Conservation (phyloP, 352 stramenopile genomes). For the Phytophthora pinifolia region DNA sequence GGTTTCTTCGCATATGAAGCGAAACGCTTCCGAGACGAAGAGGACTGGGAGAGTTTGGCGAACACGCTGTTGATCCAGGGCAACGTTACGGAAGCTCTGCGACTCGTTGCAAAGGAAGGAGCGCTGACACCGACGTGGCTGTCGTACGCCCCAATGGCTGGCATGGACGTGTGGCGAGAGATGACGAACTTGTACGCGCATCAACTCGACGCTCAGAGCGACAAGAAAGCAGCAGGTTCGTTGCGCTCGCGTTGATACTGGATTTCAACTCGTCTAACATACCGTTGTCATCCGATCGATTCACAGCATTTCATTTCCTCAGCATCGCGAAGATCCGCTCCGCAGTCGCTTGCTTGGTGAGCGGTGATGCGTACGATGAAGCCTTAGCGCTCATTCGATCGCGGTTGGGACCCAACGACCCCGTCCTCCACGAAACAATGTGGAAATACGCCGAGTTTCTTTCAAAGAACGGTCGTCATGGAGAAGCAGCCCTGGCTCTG, state of each 20-base stretch:
- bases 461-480: conserved; percentile 28
- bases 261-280: conserved; percentile 5
- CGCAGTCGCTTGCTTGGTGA: conserved; percentile 43
- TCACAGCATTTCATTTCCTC: conserved; percentile 56
- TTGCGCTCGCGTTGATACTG: conserved; percentile 1
- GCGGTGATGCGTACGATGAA: conserved; percentile 47
- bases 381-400: conserved; percentile 53
- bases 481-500: conserved; percentile 34
- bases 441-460: conserved; percentile 44
- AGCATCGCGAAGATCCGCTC: conserved; percentile 57
- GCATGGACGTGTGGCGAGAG: conserved; percentile 70
- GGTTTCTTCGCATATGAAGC: conserved; percentile 31
- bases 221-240: conserved; percentile 49
- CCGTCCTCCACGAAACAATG: conserved; percentile 39
- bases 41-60: conserved; percentile 56
- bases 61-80: conserved; percentile 54
- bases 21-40: conserved; percentile 24
- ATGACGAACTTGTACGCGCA: conserved; percentile 60
- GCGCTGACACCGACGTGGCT: conserved; percentile 54
- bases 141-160: conserved; percentile 71
- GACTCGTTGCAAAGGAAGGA: conserved; percentile 51
- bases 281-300: neutral
- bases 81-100: conserved; percentile 54
- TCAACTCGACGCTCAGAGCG: conserved; percentile 46
- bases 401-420: conserved; percentile 41